Percentiles rank a stretch among this genome's conserved stretches.
Conservation (phyloP, 371 early-diverging fungal genomes). For the Mucor racemosus region DNA sequence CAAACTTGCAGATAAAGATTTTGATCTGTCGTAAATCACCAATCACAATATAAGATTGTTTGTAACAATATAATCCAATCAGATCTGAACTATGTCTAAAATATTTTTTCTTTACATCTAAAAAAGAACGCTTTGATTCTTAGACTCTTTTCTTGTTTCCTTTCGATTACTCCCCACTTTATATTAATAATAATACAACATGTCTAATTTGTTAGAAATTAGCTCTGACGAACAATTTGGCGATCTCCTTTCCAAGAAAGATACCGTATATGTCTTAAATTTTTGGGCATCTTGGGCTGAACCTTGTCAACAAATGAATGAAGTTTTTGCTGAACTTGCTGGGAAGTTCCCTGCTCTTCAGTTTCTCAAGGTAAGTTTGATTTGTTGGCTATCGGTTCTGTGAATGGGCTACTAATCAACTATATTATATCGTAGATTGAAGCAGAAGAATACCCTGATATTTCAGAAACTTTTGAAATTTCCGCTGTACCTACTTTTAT, state of each 20-base stretch:
- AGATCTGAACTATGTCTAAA: neutral
- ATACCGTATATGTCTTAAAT: conserved; percentile 64
- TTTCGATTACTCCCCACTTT: conserved; percentile 7
- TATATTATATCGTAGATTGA: conserved; percentile 63
- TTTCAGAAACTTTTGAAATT: conserved; percentile 87
- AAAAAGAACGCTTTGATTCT: neutral
- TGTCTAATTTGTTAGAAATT: conserved; percentile 49
- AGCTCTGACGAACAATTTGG: conserved; percentile 47
- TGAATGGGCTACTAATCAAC: neutral
- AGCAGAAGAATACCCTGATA: conserved; percentile 90
- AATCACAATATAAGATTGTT: neutral
- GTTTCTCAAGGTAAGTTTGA: conserved; percentile 72
- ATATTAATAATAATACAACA: neutral
- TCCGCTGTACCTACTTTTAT: conserved; percentile 92
- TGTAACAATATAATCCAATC: neutral
- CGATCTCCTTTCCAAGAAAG: conserved; percentile 33
- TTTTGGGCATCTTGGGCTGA: conserved; percentile 94
- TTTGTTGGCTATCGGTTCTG: neutral
- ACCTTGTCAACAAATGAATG: conserved; percentile 91
- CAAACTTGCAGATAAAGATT: neutral
- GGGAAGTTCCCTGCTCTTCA: conserved; percentile 73
- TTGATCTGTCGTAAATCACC: neutral
- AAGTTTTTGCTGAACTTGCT: conserved; percentile 85
- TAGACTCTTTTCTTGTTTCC: neutral
- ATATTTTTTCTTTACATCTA: neutral